phyloP scores from a whole-genome alignment of 1,284 basidiomycete species.

The Ustilago cynodontis region DNA sequence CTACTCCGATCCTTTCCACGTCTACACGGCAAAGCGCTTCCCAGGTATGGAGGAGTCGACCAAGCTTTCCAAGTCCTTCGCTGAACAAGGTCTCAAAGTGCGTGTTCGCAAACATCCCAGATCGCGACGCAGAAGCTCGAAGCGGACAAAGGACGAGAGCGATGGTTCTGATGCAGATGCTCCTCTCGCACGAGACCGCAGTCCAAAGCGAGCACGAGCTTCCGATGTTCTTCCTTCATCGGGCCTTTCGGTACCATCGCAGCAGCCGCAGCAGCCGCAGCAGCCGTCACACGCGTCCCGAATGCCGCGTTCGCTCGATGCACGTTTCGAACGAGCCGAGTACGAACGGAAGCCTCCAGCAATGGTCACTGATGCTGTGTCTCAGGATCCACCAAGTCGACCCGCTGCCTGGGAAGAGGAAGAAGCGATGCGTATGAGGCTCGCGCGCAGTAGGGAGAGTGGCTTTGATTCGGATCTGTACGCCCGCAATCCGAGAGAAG shows the following conservation, averaged over 20 bases:
- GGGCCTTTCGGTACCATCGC: constrained; percentile 21
- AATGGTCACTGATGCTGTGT: background rate
- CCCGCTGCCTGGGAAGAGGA: constrained; percentile 20
- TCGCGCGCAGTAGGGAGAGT: constrained; percentile 15
- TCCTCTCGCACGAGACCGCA: constrained; percentile 17
- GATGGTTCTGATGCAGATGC: constrained; percentile 41
- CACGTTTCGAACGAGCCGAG: constrained; percentile 24
- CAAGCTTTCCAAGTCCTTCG: constrained; percentile 60
- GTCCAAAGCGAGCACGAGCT: constrained; percentile 36
- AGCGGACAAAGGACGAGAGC: constrained; percentile 46
- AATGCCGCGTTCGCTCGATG: constrained; percentile 24
- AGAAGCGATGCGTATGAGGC: constrained; percentile 22
- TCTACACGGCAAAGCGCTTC: constrained; percentile 65
- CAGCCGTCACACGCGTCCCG: constrained; percentile 14
- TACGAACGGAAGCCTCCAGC: constrained; percentile 19
- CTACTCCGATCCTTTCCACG: constrained; percentile 64
- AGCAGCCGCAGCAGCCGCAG: constrained; percentile 3
- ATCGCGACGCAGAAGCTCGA: constrained; percentile 41
- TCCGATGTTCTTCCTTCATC: constrained; percentile 32
- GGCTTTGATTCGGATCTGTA: constrained; percentile 22
- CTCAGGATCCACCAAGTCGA: constrained; percentile 8
- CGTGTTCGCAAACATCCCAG: constrained; percentile 67
- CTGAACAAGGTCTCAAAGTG: constrained; percentile 66
- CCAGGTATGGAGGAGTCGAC: constrained; percentile 68
- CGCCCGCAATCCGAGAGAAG: constrained; percentile 17